Evolutionary conservation across 2,329 filamentous ascomycete species (phyloP), one percentile per base, ranked within the genome.

Genomic region (Knufia petricola): DNA sequence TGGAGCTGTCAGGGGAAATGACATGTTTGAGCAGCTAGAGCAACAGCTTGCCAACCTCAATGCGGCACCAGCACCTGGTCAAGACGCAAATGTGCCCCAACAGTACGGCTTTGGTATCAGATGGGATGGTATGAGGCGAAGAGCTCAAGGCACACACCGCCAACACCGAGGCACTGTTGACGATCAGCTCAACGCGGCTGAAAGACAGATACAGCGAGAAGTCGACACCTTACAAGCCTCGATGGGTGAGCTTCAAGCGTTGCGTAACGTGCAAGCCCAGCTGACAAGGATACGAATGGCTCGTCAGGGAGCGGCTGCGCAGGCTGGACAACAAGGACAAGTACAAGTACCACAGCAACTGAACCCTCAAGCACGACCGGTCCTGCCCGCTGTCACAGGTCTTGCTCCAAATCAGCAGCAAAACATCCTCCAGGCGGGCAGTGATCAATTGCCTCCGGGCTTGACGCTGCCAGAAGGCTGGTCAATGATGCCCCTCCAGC

Each of bases 161-260:
- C 50, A 50, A 20, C 36, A 48, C 26, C 46, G 50, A 49, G 23
- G 41, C n/a, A 12, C 24, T 55, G 73, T 84, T 21, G 73, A 78
- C 43, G 66, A 69, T 12, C 78, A 87, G 48, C 67, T 92, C 28
- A 69, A 75, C 28, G 75, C 81, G 34, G 73, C 87, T 12, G 82
- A 87, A 55, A 76, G 81, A 48, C 77, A 84, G 47, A 72, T 92
- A 20, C 72, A 81, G 56, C 76, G 79, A 48, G 84, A 89, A 59
- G 73, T 86, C 28, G 72, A 77, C 40, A 69, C 68, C 36, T 68
- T 90, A 15, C 77, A 81, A 39, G 60, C 76, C 28, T 78, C 79
- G 13, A 77, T 84, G 44, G 76, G 82, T 28, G 84, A 92, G 61
- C 62, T 89, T 3, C 75, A 79, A 41, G 68, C 78, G n/a, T 69